A percentile compares a stretch with the other conserved stretches of the same genome.
Evolutionary conservation across 2,329 filamentous ascomycete genomes (phyloP).

Genomic region (Tolypocladium endophyticum): DNA sequence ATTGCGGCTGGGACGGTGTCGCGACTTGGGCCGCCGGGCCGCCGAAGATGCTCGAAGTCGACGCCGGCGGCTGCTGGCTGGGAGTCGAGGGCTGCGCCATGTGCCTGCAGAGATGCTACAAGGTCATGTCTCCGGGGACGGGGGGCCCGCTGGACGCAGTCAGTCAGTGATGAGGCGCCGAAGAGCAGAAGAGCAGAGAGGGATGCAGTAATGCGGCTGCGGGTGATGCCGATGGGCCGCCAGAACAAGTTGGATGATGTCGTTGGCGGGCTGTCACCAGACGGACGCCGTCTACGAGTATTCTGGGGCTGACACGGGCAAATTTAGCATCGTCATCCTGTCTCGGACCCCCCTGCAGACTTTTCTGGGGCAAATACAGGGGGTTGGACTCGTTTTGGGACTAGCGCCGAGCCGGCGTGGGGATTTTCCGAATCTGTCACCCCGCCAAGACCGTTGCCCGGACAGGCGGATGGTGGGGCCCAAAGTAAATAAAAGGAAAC

Average conservation of each 20-base stretch:
- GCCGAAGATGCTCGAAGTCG: conserved; percentile 34
- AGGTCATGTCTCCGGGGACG: not conserved
- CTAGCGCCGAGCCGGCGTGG: conserved; percentile 1
- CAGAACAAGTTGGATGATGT: not conserved
- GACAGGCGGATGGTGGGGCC: conserved; percentile 22
- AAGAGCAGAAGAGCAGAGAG: too few relatives aligned
- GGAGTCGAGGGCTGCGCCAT: conserved; percentile 37
- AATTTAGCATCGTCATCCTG: not conserved
- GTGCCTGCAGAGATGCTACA: conserved; percentile 8
- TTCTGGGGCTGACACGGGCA: not conserved
- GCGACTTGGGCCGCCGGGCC: conserved; percentile 19
- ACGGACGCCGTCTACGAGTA: not conserved
- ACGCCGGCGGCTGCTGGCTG: conserved; percentile 24
- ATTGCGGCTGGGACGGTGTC: conserved; percentile 15
- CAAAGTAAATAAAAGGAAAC: conserved; percentile 36
- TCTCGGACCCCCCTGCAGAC: not conserved
- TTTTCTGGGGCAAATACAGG: not conserved
- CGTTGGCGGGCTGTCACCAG: not conserved
- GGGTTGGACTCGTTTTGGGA: not conserved
- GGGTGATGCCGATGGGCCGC: not conserved
- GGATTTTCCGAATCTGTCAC: conserved; percentile 3
- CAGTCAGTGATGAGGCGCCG: not conserved
- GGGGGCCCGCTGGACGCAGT: not conserved
- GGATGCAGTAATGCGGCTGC: not conserved
- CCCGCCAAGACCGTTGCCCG: conserved; percentile 20